Conservation (phyloP, 2,329 filamentous ascomycete species). For the Colletotrichum coccodes region DNA sequence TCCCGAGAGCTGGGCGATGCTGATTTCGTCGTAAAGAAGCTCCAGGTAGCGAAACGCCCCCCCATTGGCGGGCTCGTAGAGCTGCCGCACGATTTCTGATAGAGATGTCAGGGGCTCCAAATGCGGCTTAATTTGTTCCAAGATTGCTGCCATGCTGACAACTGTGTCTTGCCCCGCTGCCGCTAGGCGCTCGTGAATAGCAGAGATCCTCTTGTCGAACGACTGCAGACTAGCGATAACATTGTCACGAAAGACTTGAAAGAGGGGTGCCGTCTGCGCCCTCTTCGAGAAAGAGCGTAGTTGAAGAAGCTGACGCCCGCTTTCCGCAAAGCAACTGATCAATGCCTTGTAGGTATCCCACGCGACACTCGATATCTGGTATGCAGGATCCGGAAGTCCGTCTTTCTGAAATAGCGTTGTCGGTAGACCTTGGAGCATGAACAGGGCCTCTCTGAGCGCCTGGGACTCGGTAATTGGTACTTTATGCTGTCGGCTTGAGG, state of each 20-base stretch:
- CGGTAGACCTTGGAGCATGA: slow-evolving; percentile 84
- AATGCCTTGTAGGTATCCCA: slow-evolving; percentile 62
- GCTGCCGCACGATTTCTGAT: slow-evolving; percentile 67
- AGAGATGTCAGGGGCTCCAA: slow-evolving; percentile 69
- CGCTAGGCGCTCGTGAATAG: slow-evolving; percentile 70
- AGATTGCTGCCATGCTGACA: slow-evolving; percentile 74
- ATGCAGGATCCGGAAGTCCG: slow-evolving; percentile 50
- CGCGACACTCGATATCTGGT: slow-evolving; percentile 59
- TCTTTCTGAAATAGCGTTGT: slow-evolving; percentile 74
- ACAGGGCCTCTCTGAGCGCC: slow-evolving; percentile 63
- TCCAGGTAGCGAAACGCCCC: slow-evolving; percentile 81
- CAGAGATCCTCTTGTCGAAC: slow-evolving; percentile 69
- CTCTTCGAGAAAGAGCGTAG: slow-evolving; percentile 56
- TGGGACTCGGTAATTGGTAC: slow-evolving; percentile 30
- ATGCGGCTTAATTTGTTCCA: slow-evolving; percentile 63
- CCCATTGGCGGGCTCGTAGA: slow-evolving; percentile 59
- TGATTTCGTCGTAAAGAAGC: slow-evolving; percentile 77
- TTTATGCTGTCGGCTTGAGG: slow-evolving; percentile 26
- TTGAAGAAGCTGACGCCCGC: slow-evolving; percentile 54
- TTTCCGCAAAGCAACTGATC: slow-evolving; percentile 57
- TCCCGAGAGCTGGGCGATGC: slow-evolving; percentile 75
- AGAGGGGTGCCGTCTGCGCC: slow-evolving; percentile 62
- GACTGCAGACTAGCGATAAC: slow-evolving; percentile 64
- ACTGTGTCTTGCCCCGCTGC: slow-evolving; percentile 61
- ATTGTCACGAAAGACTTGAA: slow-evolving; percentile 78